Base-by-base conservation (phyloP, 768 basidiomycete genomes). In the Trametes maxima region DNA sequence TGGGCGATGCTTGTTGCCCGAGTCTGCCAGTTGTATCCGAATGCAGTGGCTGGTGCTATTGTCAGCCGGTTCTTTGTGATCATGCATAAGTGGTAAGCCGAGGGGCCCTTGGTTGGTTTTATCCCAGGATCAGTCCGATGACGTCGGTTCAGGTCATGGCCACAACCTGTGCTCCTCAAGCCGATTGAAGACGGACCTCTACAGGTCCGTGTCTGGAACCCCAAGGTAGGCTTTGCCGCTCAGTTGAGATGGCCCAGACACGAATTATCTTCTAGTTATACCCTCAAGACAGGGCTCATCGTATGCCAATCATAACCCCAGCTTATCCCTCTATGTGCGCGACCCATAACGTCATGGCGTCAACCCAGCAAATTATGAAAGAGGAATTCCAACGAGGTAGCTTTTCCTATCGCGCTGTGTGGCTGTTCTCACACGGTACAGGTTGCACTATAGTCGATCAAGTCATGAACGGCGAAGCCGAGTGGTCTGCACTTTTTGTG, bases 261-360 rank as follows among this genome's bases (percentile, higher is more conserved):
- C 42, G 35, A 46, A 19, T 13, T 1, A 13, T 51, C n/a, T 53
- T 49, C 1, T 64, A 95, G 91, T 74, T 97, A 57, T 98, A 97
- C 73, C 94, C 94, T 5, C 85, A 85, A 60, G 95, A 98, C 74
- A 84, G 92, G 57, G 84, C 92, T 21, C 97, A 99, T 76, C 85
- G 94, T 66, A 98, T 98, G 97, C 97, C 97, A 16, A 98, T 99
- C 70, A 98, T 99, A 68, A 99, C 97, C 0, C 97, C 97, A 5
- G 95, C 97, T 8, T 99, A 98, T 75, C 97, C 97, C 47, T 89
- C 96, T 5, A 99, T 99, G 96, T 98, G 96, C 74, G 86, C 96
- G 22, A 99, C 97, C 21, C 97, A 99, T 77, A 99, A 98, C 69
- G 95, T 98, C 59, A 94, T 94, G 58, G 84, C 85, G 40, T 97